Evolutionary conservation across 1,284 basidiomycete genomes (phyloP).

Genomic region (Puccinia coronata): DNA sequence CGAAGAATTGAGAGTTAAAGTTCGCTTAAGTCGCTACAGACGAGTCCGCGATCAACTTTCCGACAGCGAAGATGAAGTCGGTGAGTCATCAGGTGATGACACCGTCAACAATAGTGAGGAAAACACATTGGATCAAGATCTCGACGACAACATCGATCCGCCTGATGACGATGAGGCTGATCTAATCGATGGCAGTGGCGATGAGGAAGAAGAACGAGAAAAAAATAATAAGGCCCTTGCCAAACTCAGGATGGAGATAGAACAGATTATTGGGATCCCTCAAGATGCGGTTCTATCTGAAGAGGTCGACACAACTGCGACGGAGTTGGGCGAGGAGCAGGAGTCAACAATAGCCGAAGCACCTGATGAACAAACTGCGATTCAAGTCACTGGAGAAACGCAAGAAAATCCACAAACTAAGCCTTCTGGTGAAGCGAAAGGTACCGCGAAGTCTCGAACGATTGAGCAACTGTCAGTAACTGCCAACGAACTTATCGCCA

Average conservation of each 20-base stretch:
- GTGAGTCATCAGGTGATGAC: neutral
- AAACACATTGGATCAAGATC: neutral
- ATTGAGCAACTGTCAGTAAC: too few species aligned
- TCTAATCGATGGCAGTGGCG: slow-evolving; percentile 45
- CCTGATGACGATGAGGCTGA: slow-evolving; percentile 3
- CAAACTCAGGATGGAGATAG: slow-evolving; percentile 40
- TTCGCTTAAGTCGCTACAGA: slow-evolving; percentile 39
- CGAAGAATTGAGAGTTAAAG: slow-evolving; percentile 38
- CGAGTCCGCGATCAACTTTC: slow-evolving; percentile 31
- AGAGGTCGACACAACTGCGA: neutral
- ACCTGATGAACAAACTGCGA: neutral
- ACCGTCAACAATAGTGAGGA: slow-evolving; percentile 21
- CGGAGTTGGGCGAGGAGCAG: neutral
- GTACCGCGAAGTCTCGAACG: too few species aligned
- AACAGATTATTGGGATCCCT: slow-evolving; percentile 32
- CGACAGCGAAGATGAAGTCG: slow-evolving; percentile 29
- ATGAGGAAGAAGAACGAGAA: slow-evolving; percentile 33
- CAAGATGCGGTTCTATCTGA: neutral
- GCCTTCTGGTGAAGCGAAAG: too few species aligned
- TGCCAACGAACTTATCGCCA: too few species aligned
- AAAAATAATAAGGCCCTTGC: slow-evolving; percentile 34
- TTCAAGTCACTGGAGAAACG: neutral
- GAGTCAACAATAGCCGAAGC: neutral
- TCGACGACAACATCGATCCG: neutral
- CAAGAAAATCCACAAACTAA: neutral